phyloP scores from a whole-genome alignment of 371 early-diverging fungal genomes.

The Blakeslea trispora region DNA sequence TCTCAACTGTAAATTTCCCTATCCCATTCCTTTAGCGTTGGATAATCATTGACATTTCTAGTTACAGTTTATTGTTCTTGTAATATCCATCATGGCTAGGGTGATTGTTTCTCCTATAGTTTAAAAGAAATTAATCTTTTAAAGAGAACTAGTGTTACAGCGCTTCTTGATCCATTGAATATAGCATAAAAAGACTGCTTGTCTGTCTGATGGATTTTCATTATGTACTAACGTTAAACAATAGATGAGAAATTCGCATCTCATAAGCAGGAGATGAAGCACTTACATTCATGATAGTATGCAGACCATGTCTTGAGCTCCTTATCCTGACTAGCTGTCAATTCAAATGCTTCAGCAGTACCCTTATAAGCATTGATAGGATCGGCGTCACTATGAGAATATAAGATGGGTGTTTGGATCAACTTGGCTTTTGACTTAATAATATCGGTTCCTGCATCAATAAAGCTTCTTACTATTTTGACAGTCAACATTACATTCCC shows the following conservation, averaged over 20 bases:
- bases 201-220: constrained; percentile 45
- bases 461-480: constrained; percentile 28
- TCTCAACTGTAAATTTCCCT: no score
- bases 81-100: no score
- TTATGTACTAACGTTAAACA: constrained; percentile 43
- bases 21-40: no score
- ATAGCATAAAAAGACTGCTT: constrained; percentile 52
- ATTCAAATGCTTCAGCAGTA: constrained; percentile 43
- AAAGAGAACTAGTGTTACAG: constrained; percentile 1
- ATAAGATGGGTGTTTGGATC: constrained; percentile 41
- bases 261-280: not conserved
- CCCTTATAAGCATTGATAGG: constrained; percentile 43
- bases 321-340: constrained; percentile 45
- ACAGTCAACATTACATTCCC: no score
- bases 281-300: constrained; percentile 57
- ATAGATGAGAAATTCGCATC: not conserved
- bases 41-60: no score
- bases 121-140: no score
- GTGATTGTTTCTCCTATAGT: no score
- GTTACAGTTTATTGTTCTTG: no score
- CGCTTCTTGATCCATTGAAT: constrained; percentile 54
- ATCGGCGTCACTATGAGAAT: constrained; percentile 54
- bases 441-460: constrained; percentile 37
- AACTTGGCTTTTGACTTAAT: constrained; percentile 19
- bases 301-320: constrained; percentile 50